Conservation (phyloP, 1,284 basidiomycete species). For the Cryptococcus wingfieldii region DNA sequence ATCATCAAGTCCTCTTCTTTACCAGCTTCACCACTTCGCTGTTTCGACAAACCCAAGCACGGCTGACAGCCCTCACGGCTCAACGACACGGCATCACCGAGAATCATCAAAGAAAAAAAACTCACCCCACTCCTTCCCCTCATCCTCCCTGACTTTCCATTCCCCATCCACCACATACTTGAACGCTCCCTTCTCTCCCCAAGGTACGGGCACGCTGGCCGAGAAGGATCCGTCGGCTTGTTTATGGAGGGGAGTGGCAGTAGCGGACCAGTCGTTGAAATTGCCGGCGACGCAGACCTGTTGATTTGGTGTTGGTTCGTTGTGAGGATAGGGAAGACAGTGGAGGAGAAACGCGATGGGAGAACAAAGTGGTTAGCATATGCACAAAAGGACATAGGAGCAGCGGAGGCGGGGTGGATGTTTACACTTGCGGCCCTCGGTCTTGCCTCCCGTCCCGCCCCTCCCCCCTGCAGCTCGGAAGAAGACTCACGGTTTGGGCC, state of each 20-base stretch:
- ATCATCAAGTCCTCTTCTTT: not conserved
- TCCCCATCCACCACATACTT: slow-evolving; percentile 49
- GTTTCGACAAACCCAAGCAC: not conserved
- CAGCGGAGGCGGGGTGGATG: not conserved
- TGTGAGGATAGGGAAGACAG: not conserved
- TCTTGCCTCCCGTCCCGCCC: not conserved
- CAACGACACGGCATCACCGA: not conserved
- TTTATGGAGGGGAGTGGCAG: slow-evolving; percentile 36
- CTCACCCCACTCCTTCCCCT: slow-evolving; percentile 50
- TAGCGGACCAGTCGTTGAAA: slow-evolving; percentile 48
- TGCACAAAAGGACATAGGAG: not conserved
- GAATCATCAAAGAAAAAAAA: slow-evolving; percentile 1
- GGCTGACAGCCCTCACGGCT: not conserved
- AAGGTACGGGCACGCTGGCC: slow-evolving; percentile 36
- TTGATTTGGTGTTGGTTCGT: not conserved
- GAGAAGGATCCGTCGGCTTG: slow-evolving; percentile 40
- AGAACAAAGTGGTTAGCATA: not conserved
- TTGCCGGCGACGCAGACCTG: slow-evolving; percentile 46
- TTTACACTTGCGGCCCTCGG: no score
- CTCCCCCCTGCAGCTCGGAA: not conserved
- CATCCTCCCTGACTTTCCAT: slow-evolving; percentile 49
- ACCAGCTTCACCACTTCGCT: not conserved
- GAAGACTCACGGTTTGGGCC: slow-evolving; percentile 36
- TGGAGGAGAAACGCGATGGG: not conserved
- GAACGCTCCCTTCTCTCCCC: slow-evolving; percentile 48